phyloP scores from a whole-genome alignment of 139 green algal genomes.

The Micractinium conductrix region DNA sequence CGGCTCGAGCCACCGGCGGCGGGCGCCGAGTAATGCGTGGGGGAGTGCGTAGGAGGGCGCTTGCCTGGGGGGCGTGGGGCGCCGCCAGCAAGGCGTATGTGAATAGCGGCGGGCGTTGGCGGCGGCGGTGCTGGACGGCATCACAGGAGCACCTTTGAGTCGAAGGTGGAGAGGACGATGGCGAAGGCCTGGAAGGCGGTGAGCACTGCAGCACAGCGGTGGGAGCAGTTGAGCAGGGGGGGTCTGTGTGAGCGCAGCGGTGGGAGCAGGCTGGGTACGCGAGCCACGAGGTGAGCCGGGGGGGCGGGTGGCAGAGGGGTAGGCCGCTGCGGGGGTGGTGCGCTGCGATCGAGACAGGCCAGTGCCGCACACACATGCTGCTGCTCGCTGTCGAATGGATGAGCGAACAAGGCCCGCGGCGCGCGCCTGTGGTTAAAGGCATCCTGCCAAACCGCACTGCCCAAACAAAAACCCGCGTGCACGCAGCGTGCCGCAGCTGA shows the following conservation, averaged over 20 bases:
- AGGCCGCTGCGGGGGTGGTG: too few relatives aligned
- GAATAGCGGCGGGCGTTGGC: background rate
- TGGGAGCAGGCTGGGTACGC: too few relatives aligned
- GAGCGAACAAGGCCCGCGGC: background rate
- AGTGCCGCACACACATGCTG: background rate
- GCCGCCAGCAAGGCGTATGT: background rate
- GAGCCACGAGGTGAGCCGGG: too few relatives aligned
- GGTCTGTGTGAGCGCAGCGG: background rate
- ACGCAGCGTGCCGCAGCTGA: too few relatives aligned
- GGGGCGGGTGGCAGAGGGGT: too few relatives aligned
- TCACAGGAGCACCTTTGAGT: slow-evolving; percentile 5
- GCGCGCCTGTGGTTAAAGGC: background rate
- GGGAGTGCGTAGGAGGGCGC: too few relatives aligned
- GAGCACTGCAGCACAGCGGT: slow-evolving; percentile 53
- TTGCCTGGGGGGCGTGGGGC: too few relatives aligned
- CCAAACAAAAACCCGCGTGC: background rate
- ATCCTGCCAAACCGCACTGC: background rate
- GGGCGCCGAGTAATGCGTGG: too few relatives aligned
- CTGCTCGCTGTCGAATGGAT: background rate
- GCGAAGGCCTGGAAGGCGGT: slow-evolving; percentile 91
- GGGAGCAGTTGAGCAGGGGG: too few relatives aligned
- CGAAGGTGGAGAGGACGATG: slow-evolving; percentile 92
- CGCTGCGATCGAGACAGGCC: too few relatives aligned
- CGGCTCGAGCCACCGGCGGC: too few relatives aligned
- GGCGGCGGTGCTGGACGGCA: background rate